A percentile compares a stretch with the other conserved stretches of the same genome.
These are phyloP conservation scores for Penicillium salamii DNA, from an alignment of 495 filamentous ascomycete genomes.

Conservation along the genomic window DNA sequence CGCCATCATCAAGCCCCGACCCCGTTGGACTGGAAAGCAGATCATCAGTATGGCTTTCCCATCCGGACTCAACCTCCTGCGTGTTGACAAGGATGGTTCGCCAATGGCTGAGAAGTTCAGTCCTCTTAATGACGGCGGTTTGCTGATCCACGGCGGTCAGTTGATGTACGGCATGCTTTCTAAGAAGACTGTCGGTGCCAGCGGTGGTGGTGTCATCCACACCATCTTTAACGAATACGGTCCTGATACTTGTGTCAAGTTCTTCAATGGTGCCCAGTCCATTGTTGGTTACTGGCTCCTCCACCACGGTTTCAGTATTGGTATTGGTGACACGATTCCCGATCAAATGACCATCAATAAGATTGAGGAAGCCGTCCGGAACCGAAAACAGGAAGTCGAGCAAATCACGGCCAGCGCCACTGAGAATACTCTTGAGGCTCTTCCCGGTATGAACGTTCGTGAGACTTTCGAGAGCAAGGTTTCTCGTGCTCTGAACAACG, in stretches of 20 bases:
- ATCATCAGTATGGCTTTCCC: slow-evolving; percentile 92
- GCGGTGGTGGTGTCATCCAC: slow-evolving; percentile 84
- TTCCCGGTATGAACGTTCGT: slow-evolving; percentile 96
- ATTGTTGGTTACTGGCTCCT: slow-evolving; percentile 96
- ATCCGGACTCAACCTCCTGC: slow-evolving; percentile 74
- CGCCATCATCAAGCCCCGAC: slow-evolving; percentile 85
- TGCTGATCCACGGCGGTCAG: slow-evolving; percentile 83
- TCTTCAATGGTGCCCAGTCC: slow-evolving; percentile 92
- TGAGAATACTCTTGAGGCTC: slow-evolving; percentile 76
- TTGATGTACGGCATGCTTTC: slow-evolving; percentile 84
- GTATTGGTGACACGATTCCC: slow-evolving; percentile 97
- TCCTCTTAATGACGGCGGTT: slow-evolving; percentile 73
- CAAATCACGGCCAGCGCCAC: slow-evolving; percentile 72
- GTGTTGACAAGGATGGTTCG: slow-evolving; percentile 54
- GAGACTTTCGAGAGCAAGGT: slow-evolving; percentile 97
- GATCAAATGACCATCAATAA: slow-evolving; percentile 76
- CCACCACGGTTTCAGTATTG: slow-evolving; percentile 97
- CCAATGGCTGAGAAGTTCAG: slow-evolving; percentile 51
- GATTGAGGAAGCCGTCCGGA: slow-evolving; percentile 74
- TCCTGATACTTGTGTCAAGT: slow-evolving; percentile 74
- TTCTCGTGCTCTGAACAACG: slow-evolving; percentile 86
- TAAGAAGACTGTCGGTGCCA: slow-evolving; percentile 92
- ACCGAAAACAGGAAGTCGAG: slow-evolving; percentile 76
- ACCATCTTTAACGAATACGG: slow-evolving; percentile 96
- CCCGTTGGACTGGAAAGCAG: slow-evolving; percentile 98